Conservation (phyloP, 2,329 filamentous ascomycete genomes). For the Fulvia fulva region DNA sequence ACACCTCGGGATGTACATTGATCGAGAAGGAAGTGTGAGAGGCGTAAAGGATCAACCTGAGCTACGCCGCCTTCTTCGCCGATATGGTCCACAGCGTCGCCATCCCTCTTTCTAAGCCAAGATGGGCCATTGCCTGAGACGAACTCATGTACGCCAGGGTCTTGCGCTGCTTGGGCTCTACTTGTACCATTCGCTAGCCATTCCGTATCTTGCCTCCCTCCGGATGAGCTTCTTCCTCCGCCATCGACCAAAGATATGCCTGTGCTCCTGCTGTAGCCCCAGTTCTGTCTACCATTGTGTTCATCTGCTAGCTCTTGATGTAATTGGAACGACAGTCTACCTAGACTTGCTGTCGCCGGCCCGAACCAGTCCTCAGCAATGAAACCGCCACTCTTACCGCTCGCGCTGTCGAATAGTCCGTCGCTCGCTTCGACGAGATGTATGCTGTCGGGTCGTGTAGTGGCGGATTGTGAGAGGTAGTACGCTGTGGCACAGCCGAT, state of each 20-base stretch:
- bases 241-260: slow-evolving; percentile 54
- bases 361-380: slow-evolving; percentile 62
- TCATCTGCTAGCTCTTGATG: slow-evolving; percentile 61
- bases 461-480: slow-evolving; percentile 55
- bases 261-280: slow-evolving; percentile 58
- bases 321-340: slow-evolving; percentile 64
- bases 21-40: slow-evolving; percentile 63
- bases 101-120: slow-evolving; percentile 57
- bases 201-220: slow-evolving; percentile 51
- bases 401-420: slow-evolving; percentile 67
- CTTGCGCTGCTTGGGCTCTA: slow-evolving; percentile 50
- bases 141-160: slow-evolving; percentile 26
- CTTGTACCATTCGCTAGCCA: slow-evolving; percentile 65
- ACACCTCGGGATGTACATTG: slow-evolving; percentile 59
- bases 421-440: slow-evolving; percentile 56
- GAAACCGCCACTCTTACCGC: slow-evolving; percentile 70
- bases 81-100: slow-evolving; percentile 58
- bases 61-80: slow-evolving; percentile 58
- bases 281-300: slow-evolving; percentile 54
- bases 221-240: slow-evolving; percentile 33
- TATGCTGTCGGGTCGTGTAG: slow-evolving; percentile 44
- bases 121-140: slow-evolving; percentile 41
- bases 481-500: slow-evolving; percentile 69
- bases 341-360: slow-evolving; percentile 51
- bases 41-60: slow-evolving; percentile 63